A percentile compares a stretch with the other conserved stretches of the same genome.
Conservation (phyloP, 2,329 filamentous ascomycete species). For the Cladosporium austrohemisphaericum region DNA sequence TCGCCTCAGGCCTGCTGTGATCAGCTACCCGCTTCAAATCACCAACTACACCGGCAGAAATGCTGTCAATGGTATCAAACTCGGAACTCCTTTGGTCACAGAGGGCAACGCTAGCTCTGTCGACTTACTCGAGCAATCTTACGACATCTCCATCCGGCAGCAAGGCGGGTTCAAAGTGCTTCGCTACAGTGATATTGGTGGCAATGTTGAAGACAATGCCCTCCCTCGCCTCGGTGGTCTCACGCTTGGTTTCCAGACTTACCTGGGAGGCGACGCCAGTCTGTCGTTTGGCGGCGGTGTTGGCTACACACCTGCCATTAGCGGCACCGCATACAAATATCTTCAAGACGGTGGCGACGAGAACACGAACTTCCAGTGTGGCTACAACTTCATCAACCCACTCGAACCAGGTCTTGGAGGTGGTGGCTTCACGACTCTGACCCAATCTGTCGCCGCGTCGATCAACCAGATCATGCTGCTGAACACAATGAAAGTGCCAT, state of each 20-base stretch:
- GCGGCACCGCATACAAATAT: slow-evolving; percentile 18
- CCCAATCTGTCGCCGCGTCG: slow-evolving; percentile 14
- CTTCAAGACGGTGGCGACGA: slow-evolving; percentile 16
- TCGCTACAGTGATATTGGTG: slow-evolving; percentile 18
- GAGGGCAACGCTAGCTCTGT: slow-evolving; percentile 1
- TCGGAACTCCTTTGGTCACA: neutral
- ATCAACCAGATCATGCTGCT: slow-evolving; percentile 26
- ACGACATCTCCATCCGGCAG: slow-evolving; percentile 10
- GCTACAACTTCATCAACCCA: slow-evolving; percentile 18
- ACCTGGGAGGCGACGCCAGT: slow-evolving; percentile 19
- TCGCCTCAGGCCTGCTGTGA: slow-evolving; percentile 21
- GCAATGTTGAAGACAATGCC: slow-evolving; percentile 12
- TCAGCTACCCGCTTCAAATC: slow-evolving; percentile 23
- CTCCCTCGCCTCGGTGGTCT: slow-evolving; percentile 18
- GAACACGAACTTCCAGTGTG: slow-evolving; percentile 17
- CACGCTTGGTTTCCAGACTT: slow-evolving; percentile 16
- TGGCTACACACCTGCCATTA: slow-evolving; percentile 15
- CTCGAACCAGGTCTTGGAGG: slow-evolving; percentile 13
- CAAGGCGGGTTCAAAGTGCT: slow-evolving; percentile 18
- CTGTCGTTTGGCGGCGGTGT: slow-evolving; percentile 13
- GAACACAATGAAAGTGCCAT: neutral
- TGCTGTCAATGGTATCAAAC: slow-evolving; percentile 13
- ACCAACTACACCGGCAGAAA: slow-evolving; percentile 16
- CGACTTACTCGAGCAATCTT: neutral
- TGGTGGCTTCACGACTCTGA: slow-evolving; percentile 7